Conservation (phyloP, 768 basidiomycete species). For the Pleurotus giganteus region DNA sequence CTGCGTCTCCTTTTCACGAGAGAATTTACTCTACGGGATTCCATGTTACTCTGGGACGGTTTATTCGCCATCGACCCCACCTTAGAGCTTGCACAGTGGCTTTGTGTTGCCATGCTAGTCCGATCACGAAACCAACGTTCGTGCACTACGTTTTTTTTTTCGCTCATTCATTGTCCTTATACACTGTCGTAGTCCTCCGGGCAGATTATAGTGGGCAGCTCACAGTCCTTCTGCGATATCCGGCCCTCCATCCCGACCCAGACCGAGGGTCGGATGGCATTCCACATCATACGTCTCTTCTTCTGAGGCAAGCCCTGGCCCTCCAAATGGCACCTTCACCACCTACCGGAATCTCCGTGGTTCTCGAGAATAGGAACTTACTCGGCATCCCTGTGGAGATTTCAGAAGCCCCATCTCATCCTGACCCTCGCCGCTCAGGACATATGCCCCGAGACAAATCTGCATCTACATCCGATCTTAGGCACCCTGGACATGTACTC, state of each 20-base stretch:
- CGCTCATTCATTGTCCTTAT: conserved; percentile 14
- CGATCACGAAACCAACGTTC: conserved; percentile 86
- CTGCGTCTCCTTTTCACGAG: conserved; percentile 89
- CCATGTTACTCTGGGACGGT: conserved; percentile 94
- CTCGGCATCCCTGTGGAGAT: conserved; percentile 72
- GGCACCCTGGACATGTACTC: conserved; percentile 22
- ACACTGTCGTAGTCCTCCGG: conserved; percentile 61
- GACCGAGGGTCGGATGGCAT: conserved; percentile 28
- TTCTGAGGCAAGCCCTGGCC: conserved; percentile 81
- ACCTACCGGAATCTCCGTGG: conserved; percentile 71
- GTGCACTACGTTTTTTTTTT: conserved; percentile 25
- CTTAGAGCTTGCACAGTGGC: conserved; percentile 76
- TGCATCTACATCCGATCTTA: conserved; percentile 18
- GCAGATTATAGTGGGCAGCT: conserved; percentile 87
- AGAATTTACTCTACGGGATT: conserved; percentile 79
- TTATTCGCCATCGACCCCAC: conserved; percentile 86
- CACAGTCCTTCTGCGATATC: conserved; percentile 84
- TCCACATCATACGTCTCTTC: conserved; percentile 60
- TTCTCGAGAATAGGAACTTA: conserved; percentile 79
- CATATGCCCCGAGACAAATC: conserved; percentile 29
- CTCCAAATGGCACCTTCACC: conserved; percentile 74
- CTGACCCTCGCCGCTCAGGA: conserved; percentile 33
- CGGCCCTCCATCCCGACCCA: conserved; percentile 42
- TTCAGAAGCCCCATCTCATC: conserved; percentile 41
- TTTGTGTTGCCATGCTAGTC: conserved; percentile 93